These are phyloP conservation scores for Solanum pennellii DNA, from an alignment of 257 asterid genomes.

Conservation along the genomic window DNA sequence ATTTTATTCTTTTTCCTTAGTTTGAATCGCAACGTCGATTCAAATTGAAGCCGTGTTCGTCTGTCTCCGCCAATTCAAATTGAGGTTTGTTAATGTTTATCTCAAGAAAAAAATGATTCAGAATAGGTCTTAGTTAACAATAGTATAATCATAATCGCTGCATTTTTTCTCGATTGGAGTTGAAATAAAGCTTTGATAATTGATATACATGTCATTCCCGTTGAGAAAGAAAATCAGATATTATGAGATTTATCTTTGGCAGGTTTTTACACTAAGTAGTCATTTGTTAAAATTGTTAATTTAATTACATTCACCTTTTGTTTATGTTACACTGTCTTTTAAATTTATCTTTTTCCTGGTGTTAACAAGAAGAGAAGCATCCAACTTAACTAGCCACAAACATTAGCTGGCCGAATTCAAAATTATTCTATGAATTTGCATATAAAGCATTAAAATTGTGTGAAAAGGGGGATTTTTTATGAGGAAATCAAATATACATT, in stretches of 20 bases:
- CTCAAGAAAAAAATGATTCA: not conserved
- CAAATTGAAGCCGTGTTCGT: not conserved
- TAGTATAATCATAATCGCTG: not conserved
- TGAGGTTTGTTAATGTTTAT: not conserved
- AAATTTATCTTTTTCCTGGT: not conserved
- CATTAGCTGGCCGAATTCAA: not conserved
- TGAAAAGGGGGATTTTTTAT: not conserved
- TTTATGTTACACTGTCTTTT: not conserved
- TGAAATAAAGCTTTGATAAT: not conserved
- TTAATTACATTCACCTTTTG: not conserved
- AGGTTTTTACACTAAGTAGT: not conserved
- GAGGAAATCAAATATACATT: not conserved
- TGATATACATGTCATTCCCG: not conserved
- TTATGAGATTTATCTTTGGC: not conserved
- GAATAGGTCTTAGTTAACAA: not conserved
- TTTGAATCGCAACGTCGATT: not conserved
- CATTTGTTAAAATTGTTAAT: not conserved
- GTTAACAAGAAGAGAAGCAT: not conserved
- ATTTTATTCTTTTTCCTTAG: not conserved
- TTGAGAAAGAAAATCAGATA: not conserved
- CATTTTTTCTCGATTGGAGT: not conserved
- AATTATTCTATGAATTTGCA: not conserved
- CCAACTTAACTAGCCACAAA: not conserved
- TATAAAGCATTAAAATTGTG: not conserved
- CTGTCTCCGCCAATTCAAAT: not conserved